Conservation (phyloP, 2,329 filamentous ascomycete species). For the Penicillium vulpinum region DNA sequence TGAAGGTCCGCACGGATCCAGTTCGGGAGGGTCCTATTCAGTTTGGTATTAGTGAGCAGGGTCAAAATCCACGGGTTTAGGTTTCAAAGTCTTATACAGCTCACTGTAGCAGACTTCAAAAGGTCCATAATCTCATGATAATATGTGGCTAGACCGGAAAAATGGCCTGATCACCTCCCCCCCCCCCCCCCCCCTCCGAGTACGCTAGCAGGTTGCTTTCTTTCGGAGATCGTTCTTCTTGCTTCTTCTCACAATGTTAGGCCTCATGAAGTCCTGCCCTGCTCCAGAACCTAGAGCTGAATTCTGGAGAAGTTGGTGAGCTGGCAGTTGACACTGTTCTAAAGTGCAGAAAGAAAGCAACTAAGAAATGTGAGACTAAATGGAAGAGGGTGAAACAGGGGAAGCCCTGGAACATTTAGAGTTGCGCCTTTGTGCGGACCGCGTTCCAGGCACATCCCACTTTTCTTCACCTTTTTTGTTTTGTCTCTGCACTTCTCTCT, state of each 20-base stretch:
- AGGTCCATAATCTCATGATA: neutral
- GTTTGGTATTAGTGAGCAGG: neutral
- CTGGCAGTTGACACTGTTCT: neutral
- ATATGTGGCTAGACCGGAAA: neutral
- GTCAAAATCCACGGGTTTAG: neutral
- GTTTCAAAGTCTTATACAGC: neutral
- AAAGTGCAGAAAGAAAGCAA: neutral
- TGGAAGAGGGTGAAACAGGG: neutral
- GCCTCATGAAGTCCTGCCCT: neutral
- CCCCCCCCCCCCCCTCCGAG: no score
- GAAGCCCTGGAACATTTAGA: neutral
- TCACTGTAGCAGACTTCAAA: neutral
- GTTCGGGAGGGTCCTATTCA: neutral
- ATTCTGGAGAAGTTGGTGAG: neutral
- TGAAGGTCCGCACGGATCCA: neutral
- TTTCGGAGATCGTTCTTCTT: no score
- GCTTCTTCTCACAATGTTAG: no score
- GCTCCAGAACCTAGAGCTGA: neutral
- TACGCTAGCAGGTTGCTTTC: neutral
- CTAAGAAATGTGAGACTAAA: no score
- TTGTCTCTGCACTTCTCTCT: neutral
- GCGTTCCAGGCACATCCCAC: neutral
- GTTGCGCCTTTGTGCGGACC: neutral
- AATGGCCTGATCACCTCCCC: neutral
- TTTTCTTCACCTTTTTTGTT: neutral